phyloP scores from a whole-genome alignment of 2,329 filamentous ascomycete genomes.

The Elsinoe arachidis region DNA sequence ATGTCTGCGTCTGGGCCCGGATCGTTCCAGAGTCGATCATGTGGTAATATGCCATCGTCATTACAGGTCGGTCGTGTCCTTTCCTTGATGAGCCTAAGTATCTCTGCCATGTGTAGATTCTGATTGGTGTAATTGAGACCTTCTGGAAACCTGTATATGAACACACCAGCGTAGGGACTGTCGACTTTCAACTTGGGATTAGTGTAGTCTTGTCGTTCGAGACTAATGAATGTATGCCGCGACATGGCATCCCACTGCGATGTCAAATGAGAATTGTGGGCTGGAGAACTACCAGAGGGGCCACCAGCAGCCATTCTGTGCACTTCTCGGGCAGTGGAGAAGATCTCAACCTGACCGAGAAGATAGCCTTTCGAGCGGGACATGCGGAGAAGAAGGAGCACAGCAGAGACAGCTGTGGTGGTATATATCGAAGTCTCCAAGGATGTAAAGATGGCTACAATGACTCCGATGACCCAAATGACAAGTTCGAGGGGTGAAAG shows the following conservation, averaged over 20 bases:
- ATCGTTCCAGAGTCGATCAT: conserved; percentile 90
- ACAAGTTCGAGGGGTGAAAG: conserved; percentile 83
- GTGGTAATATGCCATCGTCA: conserved; percentile 47
- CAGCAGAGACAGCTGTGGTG: conserved; percentile 68
- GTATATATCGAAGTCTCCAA: conserved; percentile 93
- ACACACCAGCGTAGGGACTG: conserved; percentile 79
- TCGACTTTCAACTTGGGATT: conserved; percentile 76
- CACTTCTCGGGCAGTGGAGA: conserved; percentile 51
- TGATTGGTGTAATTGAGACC: conserved; percentile 96
- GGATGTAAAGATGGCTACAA: conserved; percentile 76
- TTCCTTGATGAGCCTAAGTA: conserved; percentile 34
- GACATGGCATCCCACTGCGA: conserved; percentile 42
- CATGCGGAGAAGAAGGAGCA: conserved; percentile 71
- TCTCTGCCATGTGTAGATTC: conserved; percentile 73
- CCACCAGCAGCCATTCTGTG: conserved; percentile 51
- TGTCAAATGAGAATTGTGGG: conserved; percentile 24
- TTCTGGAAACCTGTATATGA: conserved; percentile 91
- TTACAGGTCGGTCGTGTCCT: conserved; percentile 69
- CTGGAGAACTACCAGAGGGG: conserved; percentile 63
- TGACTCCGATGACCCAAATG: conserved; percentile 87
- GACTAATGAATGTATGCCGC: conserved; percentile 77
- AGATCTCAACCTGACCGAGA: conserved; percentile 72
- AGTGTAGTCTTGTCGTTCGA: conserved; percentile 80
- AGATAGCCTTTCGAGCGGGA: conserved; percentile 76
- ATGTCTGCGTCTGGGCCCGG: conserved; percentile 46